Base-by-base conservation (phyloP, 2,329 filamentous ascomycete genomes). In the Phyllachora maydis region DNA sequence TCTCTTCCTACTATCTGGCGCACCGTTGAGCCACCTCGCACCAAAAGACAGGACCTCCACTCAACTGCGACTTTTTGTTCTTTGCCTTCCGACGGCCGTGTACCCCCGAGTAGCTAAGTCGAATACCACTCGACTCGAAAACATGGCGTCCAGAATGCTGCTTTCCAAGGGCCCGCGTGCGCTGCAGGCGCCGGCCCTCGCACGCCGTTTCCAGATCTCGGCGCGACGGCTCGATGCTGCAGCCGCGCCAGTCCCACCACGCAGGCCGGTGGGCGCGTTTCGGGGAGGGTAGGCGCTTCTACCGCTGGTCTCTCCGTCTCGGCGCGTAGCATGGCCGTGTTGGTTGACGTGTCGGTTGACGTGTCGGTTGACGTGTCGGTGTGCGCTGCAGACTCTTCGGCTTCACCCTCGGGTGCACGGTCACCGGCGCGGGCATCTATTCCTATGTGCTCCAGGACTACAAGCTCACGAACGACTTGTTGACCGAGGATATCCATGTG, bases 401-500 rank as follows among this genome's bases (percentile, higher is more conserved):
- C 24, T 95, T 95, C 58, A 69, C 95, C 23, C 59, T 88, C 32
- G 85, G 85, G 34, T 71, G 76, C 31, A 72, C 76, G 22, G 56
- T 81, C 24, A 72, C 83, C 21, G 82, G 81, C 39, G 65, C 64
- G 24, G 73, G 68, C 28, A 75, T 90, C 38, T 95, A 93, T 56
- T 82, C 79, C 47, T 95, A 95, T 49, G 66, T 92, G 35, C 55
- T 95, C 38, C 70, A 85, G 45, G 83, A 95, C 50, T 95, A 93
- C 59, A 81, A 82, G 54, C 61, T 82, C 20, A 78, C 81, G 36
- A 95, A 93, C 55, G 78, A 91, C 52, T 64, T 93, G 42, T 57
- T 95, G 50, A 85, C 74, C 30, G 82, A 92, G 52, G 85, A 95
- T 51, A 92, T 95, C 47, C 85, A 85, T 52, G 85, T 93, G 65